Evolutionary conservation across 202 grass and related monocot genomes (phyloP), one percentile per base, ranked within the genome.

Genomic region (Dendrocalamus latiflorus): DNA sequence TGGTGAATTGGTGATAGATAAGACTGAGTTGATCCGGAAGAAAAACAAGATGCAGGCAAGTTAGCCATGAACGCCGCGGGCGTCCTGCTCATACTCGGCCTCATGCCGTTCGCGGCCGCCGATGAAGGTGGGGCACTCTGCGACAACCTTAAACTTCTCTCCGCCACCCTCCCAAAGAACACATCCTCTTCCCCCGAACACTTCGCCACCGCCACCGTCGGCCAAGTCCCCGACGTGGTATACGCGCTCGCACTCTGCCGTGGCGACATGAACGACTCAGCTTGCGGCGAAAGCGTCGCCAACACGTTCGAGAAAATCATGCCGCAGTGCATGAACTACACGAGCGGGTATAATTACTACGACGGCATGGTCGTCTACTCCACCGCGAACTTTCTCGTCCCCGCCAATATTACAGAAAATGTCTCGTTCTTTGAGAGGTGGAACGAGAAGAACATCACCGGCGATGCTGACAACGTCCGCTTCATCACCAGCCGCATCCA

Each of bases 281-380:
- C 56, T 16, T 94, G 92, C 72, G 24, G 30, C 10, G 6, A 2
- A 4, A 88, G 92, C 68, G 30, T 88, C 7, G 15, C 39, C 20
- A 39, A 53, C 36, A 65, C 81, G 24, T 54, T 88, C 39, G 60
- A 34, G n/a, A 65, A 67, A 54, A 14, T 74, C 36, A 16, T 9
- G n/a, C 41, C 53, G 49, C 2, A 8, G 49, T 97, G 94, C 69
- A 68, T 82, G 1, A 14, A 26, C 58, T 1, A 60, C 34, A 85
- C 55, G 67, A 54, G 2, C 16, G 82, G 76, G 24, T 84, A n/a
- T 81, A 44, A 11, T 73, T 89, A 90, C 28, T 83, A 83, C 68
- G 38, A 37, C 74, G 91, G 86, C 81, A 13, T 78, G 44, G 74
- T 89, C 65, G 36, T 66, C 74, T 93, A 70, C 79, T 83, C 85